A percentile compares a stretch with the other conserved stretches of the same genome.
phyloP scores from a whole-genome alignment of 2,329 filamentous ascomycete genomes.

The Epichloe amarillans region DNA sequence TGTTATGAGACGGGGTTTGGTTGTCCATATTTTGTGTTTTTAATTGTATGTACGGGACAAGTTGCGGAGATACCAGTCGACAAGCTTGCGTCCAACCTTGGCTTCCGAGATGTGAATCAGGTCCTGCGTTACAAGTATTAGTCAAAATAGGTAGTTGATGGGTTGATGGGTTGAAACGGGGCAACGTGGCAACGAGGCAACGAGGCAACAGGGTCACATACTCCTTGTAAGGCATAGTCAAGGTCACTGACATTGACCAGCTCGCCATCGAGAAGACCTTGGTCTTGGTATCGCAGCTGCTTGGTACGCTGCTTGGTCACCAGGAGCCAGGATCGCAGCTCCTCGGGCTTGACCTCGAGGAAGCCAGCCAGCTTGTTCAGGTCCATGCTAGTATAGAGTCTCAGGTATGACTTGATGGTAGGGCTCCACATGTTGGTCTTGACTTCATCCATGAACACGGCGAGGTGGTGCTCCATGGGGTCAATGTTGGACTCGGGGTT shows the following conservation, averaged over 20 bases:
- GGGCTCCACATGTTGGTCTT: conserved; percentile 98
- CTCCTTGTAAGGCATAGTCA: conserved; percentile 91
- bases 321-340: conserved; percentile 82
- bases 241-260: conserved; percentile 87
- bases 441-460: conserved; percentile 99
- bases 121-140: conserved; percentile 42
- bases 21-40: background rate
- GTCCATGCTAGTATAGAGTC: conserved; percentile 99
- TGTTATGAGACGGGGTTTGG: background rate
- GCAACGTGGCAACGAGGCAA: background rate
- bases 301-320: conserved; percentile 98
- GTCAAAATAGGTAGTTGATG: conserved; percentile 1
- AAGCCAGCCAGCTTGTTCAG: conserved; percentile 96
- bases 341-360: conserved; percentile 92
- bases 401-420: conserved; percentile 95
- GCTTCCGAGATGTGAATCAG: conserved; percentile 98
- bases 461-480: conserved; percentile 90
- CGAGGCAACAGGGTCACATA: conserved; percentile 32
- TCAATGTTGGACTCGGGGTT: conserved; percentile 93
- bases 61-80: conserved; percentile 98
- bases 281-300: conserved; percentile 85
- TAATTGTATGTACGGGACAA: conserved; percentile 79
- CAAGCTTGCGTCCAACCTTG: conserved; percentile 91
- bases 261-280: conserved; percentile 82
- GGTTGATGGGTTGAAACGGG: too few relatives aligned